Evolutionary conservation across 2,329 filamentous ascomycete species (phyloP), one percentile per base, ranked within the genome.

Genomic region (Penicillium sclerotigenum): DNA sequence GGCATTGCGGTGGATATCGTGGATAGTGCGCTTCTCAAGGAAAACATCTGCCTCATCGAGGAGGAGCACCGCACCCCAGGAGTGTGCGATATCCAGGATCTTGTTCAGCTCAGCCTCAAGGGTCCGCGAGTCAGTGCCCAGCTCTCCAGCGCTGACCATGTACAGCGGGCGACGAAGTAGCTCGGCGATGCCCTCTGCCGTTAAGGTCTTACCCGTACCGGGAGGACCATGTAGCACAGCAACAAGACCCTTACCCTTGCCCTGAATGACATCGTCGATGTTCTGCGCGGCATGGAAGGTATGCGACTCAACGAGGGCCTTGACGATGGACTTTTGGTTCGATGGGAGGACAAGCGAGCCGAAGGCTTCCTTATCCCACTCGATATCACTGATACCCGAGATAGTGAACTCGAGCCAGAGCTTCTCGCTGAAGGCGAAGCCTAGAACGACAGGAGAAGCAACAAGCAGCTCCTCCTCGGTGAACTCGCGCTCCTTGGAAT

Each of bases 381-480:
- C 81, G 59, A 96, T 93, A 4, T 95, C 88, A 42, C 84, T 83
- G 59, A 96, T 82, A 0, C 87, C 86, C 0, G 88, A 89, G 20
- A 97, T 87, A 0, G 86, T 87, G 65, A 96, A 91, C 70, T 96
- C 90, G 0, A 96, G 82, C 92, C 91, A 97, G 10, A 90, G 79
- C 75, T 96, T 96, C 73, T 96, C 90, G 1, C 84, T 85, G 71
- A 96, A 95, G 0, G 90, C 85, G 65, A 96, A 96, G 0, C 91
- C 92, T 1, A 95, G 81, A 0, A 96, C 89, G 0, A 95, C 86
- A 0, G 91, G 88, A 2, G 89, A 93, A 2, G 91, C 87, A 47
- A 95, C 87, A 6, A 96, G 78, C 24, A 94, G 87, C 63, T 96
- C 89, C 59, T 95, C 90, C 47, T 94, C 89, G 0, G 82, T 88